Evolutionary conservation across 768 basidiomycete species (phyloP).

Genomic region (Pleurotus cornucopiae): DNA sequence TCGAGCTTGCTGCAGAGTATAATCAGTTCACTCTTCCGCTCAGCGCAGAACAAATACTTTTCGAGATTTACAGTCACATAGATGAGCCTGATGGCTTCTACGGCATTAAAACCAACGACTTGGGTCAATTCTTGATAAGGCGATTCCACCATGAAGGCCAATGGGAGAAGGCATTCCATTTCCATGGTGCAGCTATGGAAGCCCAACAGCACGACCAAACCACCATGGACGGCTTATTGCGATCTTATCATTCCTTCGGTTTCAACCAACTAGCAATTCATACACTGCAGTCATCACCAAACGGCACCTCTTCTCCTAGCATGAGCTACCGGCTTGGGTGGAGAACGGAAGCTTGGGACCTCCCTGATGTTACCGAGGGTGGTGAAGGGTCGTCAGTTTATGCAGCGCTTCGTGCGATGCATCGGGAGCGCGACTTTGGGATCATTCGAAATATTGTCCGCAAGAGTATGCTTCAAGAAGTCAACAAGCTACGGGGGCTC

Average conservation of each 20-base stretch:
- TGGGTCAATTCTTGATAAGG: constrained; percentile 75
- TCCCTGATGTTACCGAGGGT: constrained; percentile 57
- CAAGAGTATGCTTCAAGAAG: constrained; percentile 52
- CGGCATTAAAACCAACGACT: constrained; percentile 77
- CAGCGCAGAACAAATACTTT: constrained; percentile 68
- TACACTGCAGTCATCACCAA: constrained; percentile 45
- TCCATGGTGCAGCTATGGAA: constrained; percentile 84
- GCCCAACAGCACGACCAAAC: constrained; percentile 37
- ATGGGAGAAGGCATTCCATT: constrained; percentile 87
- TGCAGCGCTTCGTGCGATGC: constrained; percentile 72
- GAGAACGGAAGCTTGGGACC: constrained; percentile 94
- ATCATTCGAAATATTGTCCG: constrained; percentile 46
- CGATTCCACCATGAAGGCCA: constrained; percentile 91
- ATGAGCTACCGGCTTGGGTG: constrained; percentile 83
- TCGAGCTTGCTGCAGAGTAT: constrained; percentile 73
- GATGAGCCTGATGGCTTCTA: constrained; percentile 99
- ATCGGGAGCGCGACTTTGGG: constrained; percentile 64
- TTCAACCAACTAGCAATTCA: constrained; percentile 84
- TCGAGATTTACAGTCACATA: constrained; percentile 90
- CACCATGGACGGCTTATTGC: constrained; percentile 62
- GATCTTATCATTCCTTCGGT: constrained; percentile 85
- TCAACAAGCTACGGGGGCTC: constrained; percentile 56
- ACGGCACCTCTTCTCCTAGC: constrained; percentile 30
- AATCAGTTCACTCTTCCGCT: constrained; percentile 20
- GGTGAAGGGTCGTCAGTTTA: constrained; percentile 63